These are phyloP conservation scores for Magnusiomyces fungicola DNA, from an alignment of 1,139 yeast genomes.

Conservation along the genomic window DNA sequence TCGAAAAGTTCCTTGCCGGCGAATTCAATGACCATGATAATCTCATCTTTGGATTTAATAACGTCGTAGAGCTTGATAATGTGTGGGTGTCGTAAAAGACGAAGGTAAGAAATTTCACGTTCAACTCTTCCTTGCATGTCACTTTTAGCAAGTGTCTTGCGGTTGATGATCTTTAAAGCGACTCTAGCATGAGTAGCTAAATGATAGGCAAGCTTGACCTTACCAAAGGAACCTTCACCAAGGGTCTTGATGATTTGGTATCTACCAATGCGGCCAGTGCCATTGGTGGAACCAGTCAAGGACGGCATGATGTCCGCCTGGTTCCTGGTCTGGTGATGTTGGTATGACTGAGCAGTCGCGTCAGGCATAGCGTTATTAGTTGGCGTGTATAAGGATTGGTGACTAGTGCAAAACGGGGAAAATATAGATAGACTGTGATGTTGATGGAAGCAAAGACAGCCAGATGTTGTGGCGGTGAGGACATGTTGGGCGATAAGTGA, in stretches of 20 bases:
- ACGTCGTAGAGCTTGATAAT: conserved; percentile 95
- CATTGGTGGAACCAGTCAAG: conserved; percentile 16
- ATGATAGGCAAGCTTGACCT: conserved; percentile 92
- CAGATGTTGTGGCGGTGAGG: too few species aligned
- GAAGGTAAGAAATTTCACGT: conserved; percentile 83
- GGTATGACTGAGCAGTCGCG: background rate
- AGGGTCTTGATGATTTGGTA: conserved; percentile 90
- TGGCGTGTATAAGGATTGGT: too few species aligned
- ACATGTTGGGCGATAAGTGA: too few species aligned
- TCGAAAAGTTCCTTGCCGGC: conserved; percentile 96
- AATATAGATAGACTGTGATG: too few species aligned
- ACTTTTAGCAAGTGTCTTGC: conserved; percentile 87
- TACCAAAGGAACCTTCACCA: conserved; percentile 98
- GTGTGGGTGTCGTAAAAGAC: conserved; percentile 91
- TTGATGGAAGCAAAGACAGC: too few species aligned
- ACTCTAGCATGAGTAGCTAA: conserved; percentile 88
- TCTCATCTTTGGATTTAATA: conserved; percentile 90
- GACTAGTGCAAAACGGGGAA: too few species aligned
- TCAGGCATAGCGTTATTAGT: too few species aligned
- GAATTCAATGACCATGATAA: conserved; percentile 94
- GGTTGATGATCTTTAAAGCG: conserved; percentile 87
- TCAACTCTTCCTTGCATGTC: conserved; percentile 98
- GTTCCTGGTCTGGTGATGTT: background rate
- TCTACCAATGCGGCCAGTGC: conserved; percentile 58
- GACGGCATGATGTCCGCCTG: conserved; percentile 23